These are phyloP conservation scores for Penicillium cataractarum DNA, from an alignment of 495 filamentous ascomycete species.

Conservation along the genomic window DNA sequence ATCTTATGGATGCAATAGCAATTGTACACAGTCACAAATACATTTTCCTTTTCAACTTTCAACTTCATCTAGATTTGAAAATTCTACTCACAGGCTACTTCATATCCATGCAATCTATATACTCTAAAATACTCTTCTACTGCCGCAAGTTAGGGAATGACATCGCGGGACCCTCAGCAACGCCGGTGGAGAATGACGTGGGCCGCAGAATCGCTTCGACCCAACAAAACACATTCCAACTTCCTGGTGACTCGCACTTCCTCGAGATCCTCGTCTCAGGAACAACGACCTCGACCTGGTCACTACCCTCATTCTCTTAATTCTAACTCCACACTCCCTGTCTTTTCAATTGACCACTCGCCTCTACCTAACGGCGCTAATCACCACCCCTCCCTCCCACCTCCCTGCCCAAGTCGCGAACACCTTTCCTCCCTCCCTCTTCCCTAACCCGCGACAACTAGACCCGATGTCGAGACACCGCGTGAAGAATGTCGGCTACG, in stretches of 20 bases:
- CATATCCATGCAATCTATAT: no score
- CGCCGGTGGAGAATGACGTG: conserved; percentile 45
- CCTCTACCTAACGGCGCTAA: not conserved
- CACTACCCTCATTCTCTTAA: no score
- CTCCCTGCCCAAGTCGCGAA: conserved; percentile 5
- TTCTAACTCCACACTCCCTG: not conserved
- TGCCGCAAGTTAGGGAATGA: not conserved
- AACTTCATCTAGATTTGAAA: not conserved
- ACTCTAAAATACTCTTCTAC: no score
- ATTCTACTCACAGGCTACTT: no score
- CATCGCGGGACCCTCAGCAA: not conserved
- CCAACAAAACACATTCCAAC: conserved; percentile 1
- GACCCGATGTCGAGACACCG: conserved; percentile 50
- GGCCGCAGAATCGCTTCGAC: conserved; percentile 19
- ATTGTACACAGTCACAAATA: conserved; percentile 10
- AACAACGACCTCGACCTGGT: not conserved
- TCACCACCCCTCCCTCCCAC: conserved; percentile 2
- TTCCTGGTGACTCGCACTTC: conserved; percentile 3
- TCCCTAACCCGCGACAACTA: not conserved
- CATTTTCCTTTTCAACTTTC: not conserved
- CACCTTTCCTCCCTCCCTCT: conserved; percentile 8
- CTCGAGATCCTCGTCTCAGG: not conserved
- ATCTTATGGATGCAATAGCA: conserved; percentile 9
- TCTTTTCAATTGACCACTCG: not conserved
- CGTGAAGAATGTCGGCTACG: conserved; percentile 50